Percentiles rank a stretch among this genome's conserved stretches.
phyloP scores from a whole-genome alignment of 495 filamentous ascomycete genomes.

The Aspergillus ostianus region DNA sequence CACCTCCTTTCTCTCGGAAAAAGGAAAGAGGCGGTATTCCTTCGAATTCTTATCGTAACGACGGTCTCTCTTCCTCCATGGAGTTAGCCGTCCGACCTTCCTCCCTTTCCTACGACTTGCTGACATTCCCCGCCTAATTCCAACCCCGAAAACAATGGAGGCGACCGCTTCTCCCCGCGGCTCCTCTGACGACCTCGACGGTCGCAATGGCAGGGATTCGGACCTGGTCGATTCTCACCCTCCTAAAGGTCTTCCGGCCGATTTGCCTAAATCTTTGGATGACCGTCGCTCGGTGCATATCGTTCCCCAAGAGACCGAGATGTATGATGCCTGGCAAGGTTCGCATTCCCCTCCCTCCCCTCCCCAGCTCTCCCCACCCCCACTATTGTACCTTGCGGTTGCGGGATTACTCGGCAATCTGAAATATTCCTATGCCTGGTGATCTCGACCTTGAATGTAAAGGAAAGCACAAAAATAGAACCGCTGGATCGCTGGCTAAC shows the following conservation, averaged over 20 bases:
- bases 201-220: conserved; percentile 16
- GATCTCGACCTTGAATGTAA: not conserved
- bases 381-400: conserved; percentile 6
- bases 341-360: conserved; percentile 17
- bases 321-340: conserved; percentile 99
- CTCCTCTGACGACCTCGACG: conserved; percentile 35
- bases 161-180: conserved; percentile 36
- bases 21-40: not conserved
- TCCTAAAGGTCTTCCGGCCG: conserved; percentile 66
- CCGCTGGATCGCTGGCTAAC: not conserved
- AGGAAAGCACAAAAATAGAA: not conserved
- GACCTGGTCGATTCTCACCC: conserved; percentile 15
- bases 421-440: too few species aligned
- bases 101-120: conserved; percentile 16
- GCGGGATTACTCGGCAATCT: not conserved
- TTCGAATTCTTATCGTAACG: not conserved
- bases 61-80: conserved; percentile 14
- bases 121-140: conserved; percentile 17
- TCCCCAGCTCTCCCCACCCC: conserved; percentile 2
- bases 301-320: conserved; percentile 74
- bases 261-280: conserved; percentile 87
- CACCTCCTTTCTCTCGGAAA: conserved; percentile 5
- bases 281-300: conserved; percentile 70
- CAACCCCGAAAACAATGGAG: conserved; percentile 33
- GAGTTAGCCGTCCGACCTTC: conserved; percentile 17